Evolutionary conservation across 2,329 filamentous ascomycete genomes (phyloP).

Genomic region (Diplodia seriata): DNA sequence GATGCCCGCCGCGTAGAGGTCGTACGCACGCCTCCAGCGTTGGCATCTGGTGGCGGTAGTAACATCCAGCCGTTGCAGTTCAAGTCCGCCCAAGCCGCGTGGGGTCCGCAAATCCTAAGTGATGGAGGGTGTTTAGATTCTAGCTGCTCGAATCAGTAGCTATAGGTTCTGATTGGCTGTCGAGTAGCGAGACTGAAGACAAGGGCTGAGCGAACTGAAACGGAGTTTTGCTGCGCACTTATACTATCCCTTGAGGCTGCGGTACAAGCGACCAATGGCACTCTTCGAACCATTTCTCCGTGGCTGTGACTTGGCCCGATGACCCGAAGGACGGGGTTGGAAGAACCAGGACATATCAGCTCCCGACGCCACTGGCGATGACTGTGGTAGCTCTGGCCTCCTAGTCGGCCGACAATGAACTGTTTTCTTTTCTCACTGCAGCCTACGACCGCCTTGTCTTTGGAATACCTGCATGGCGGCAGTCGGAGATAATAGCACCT

Average conservation of each 20-base stretch:
- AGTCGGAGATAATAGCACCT: background rate
- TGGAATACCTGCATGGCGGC: background rate
- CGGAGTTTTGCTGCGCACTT: slow-evolving; percentile 8
- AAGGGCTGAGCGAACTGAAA: slow-evolving; percentile 1
- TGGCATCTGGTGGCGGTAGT: slow-evolving; percentile 1
- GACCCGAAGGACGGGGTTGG: slow-evolving; percentile 1
- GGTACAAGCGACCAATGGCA: slow-evolving; percentile 1
- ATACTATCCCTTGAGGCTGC: slow-evolving; percentile 11
- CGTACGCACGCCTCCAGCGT: slow-evolving; percentile 12
- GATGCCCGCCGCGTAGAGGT: slow-evolving; percentile 1
- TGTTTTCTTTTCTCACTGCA: background rate
- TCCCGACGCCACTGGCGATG: slow-evolving; percentile 9
- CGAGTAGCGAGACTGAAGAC: background rate
- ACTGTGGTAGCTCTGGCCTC: slow-evolving; percentile 4
- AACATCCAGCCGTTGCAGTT: slow-evolving; percentile 8
- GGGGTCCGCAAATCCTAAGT: slow-evolving; percentile 3
- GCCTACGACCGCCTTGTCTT: background rate
- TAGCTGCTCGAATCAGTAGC: background rate
- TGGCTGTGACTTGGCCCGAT: slow-evolving; percentile 17
- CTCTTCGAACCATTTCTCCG: background rate
- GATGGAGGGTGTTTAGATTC: slow-evolving; percentile 13
- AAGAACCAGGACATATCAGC: background rate
- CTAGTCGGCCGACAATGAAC: slow-evolving; percentile 1
- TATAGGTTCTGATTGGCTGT: slow-evolving; percentile 9
- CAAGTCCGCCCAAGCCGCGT: slow-evolving; percentile 6